Evolutionary conservation across 2,329 filamentous ascomycete genomes (phyloP).

Genomic region (Curvularia verruculosa): DNA sequence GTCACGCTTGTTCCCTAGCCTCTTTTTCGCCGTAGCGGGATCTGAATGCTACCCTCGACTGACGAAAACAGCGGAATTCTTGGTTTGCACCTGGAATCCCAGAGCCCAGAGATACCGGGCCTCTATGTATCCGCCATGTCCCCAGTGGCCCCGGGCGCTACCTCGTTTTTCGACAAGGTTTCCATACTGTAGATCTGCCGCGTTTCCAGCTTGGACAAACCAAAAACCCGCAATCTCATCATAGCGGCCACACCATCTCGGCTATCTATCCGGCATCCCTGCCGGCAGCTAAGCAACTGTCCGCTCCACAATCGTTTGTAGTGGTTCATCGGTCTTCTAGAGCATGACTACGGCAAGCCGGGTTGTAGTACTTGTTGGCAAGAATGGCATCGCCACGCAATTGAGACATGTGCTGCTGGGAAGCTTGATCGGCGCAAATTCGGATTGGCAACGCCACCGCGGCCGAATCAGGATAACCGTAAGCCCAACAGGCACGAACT

Average conservation of each 20-base stretch:
- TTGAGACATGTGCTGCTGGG: neutral
- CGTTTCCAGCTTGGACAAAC: slow-evolving; percentile 14
- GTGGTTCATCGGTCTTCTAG: neutral
- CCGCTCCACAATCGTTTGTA: slow-evolving; percentile 7
- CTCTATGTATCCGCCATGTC: slow-evolving; percentile 14
- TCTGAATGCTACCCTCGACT: neutral
- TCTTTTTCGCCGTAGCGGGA: neutral
- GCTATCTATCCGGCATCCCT: slow-evolving; percentile 18
- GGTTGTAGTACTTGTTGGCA: neutral
- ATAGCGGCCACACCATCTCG: slow-evolving; percentile 21
- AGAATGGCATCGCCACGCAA: neutral
- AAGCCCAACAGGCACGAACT: neutral
- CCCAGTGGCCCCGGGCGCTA: slow-evolving; percentile 2
- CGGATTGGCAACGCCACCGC: neutral
- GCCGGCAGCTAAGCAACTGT: neutral
- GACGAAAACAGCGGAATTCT: neutral
- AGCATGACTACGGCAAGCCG: neutral
- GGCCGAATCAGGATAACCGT: neutral
- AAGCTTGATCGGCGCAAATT: neutral
- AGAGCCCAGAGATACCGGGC: slow-evolving; percentile 7
- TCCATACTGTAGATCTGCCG: slow-evolving; percentile 18
- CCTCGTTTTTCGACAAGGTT: slow-evolving; percentile 8
- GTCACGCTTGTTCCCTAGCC: slow-evolving; percentile 1
- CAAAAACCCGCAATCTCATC: slow-evolving; percentile 8
- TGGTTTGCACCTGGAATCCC: slow-evolving; percentile 1